These are phyloP conservation scores for Musa itinerans DNA, from an alignment of 176 grass and related monocot species.

Conservation along the genomic window DNA sequence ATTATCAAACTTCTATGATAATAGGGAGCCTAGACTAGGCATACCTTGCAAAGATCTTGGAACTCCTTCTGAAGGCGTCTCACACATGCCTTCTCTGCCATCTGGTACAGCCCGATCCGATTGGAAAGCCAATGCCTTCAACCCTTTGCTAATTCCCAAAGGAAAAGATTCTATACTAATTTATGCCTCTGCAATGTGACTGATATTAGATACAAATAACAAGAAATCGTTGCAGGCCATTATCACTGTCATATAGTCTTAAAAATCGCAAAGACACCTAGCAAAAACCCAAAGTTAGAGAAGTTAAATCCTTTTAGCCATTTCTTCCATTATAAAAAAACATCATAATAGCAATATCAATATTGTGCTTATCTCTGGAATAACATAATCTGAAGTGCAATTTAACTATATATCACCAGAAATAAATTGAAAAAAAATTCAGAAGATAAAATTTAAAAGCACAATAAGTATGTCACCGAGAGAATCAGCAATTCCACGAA, in stretches of 20 bases:
- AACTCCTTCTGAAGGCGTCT: constrained; percentile 17
- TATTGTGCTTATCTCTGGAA: background rate
- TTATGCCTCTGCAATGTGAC: background rate
- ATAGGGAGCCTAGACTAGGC: too few species aligned
- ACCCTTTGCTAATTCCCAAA: background rate
- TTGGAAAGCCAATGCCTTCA: background rate
- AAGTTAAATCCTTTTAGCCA: background rate
- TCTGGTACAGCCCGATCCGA: background rate
- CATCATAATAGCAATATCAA: background rate
- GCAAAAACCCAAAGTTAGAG: background rate
- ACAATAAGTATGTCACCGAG: too few species aligned
- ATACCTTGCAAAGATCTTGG: constrained; percentile 6
- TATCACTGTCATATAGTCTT: background rate
- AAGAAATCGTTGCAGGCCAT: background rate
- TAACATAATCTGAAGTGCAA: background rate
- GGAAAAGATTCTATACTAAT: background rate
- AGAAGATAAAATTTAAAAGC: too few species aligned
- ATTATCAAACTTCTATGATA: background rate
- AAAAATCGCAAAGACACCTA: background rate
- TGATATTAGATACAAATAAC: background rate
- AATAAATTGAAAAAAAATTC: too few species aligned
- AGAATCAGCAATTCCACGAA: too few species aligned
- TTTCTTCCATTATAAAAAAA: background rate
- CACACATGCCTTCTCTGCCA: constrained; percentile 12
- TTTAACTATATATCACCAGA: too few species aligned